Evolutionary conservation across 805 yeast species (phyloP).

Genomic region (Nakazawaea wickerhamii): DNA sequence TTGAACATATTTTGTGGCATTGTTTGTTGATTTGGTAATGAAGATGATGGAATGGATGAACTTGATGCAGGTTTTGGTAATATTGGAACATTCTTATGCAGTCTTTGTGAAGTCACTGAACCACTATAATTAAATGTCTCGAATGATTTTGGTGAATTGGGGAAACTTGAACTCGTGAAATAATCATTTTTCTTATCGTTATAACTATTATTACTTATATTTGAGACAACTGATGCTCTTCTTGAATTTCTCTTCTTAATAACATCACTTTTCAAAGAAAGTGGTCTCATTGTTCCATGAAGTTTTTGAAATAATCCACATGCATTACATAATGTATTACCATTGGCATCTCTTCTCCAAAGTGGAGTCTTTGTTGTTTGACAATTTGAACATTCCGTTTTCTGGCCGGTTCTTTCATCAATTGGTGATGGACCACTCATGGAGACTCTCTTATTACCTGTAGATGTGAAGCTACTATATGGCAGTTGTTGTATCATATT

Average conservation of each 20-base stretch:
- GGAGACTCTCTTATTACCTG: constrained; percentile 4
- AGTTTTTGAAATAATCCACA: constrained; percentile 57
- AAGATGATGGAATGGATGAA: constrained; percentile 3
- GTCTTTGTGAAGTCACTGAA: neutral
- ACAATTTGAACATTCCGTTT: constrained; percentile 47
- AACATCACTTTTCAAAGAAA: constrained; percentile 51
- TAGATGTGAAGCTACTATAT: constrained; percentile 1
- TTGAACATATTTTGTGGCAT: constrained; percentile 11
- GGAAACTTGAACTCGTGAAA: constrained; percentile 8
- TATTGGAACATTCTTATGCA: constrained; percentile 13
- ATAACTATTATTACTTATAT: constrained; percentile 1
- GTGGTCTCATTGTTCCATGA: constrained; percentile 58
- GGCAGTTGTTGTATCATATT: neutral
- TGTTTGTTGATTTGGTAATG: neutral
- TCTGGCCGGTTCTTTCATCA: constrained; percentile 1
- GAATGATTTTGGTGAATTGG: constrained; percentile 10
- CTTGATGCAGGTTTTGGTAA: constrained; percentile 11
- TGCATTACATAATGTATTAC: constrained; percentile 59
- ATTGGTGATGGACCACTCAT: neutral
- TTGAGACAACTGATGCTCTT: constrained; percentile 16
- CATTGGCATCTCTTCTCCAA: constrained; percentile 56
- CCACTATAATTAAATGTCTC: neutral
- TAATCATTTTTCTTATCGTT: constrained; percentile 6
- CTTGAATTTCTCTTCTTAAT: constrained; percentile 53
- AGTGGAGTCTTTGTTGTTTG: constrained; percentile 55